phyloP scores from a whole-genome alignment of 768 basidiomycete species.

The Macrolepiota dolichaula region DNA sequence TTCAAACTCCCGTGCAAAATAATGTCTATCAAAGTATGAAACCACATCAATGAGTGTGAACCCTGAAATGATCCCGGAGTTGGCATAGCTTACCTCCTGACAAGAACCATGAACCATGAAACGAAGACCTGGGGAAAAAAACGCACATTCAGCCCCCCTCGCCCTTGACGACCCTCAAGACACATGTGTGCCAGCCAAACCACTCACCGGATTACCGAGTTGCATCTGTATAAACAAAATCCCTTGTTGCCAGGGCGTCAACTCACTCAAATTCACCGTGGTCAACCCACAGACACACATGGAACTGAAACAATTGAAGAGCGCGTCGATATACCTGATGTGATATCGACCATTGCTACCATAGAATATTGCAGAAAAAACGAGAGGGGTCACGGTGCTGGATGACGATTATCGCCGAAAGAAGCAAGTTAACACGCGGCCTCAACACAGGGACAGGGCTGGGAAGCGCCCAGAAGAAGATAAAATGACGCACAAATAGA shows the following conservation, averaged over 20 bases:
- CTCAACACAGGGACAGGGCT: not conserved
- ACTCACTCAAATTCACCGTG: conserved; percentile 62
- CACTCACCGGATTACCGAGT: conserved; percentile 66
- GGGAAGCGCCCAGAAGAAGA: not conserved
- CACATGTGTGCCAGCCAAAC: not conserved
- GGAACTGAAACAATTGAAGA: conserved; percentile 75
- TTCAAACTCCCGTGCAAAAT: conserved; percentile 68
- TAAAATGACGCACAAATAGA: conserved; percentile 50
- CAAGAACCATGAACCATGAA: conserved; percentile 81
- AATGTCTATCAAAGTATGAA: conserved; percentile 40
- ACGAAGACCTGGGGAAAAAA: conserved; percentile 57
- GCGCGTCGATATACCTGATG: conserved; percentile 71
- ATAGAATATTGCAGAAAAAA: conserved; percentile 79
- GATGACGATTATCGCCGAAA: conserved; percentile 7
- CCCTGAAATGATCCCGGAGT: not conserved
- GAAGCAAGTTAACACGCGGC: not conserved
- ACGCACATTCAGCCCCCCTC: not conserved
- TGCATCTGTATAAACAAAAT: conserved; percentile 79
- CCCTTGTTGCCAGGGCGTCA: conserved; percentile 69
- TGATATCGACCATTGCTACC: conserved; percentile 73
- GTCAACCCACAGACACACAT: conserved; percentile 78
- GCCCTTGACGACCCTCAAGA: not conserved
- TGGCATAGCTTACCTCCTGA: conserved; percentile 52
- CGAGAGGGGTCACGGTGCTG: conserved; percentile 75
- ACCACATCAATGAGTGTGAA: conserved; percentile 6